Percentiles rank a stretch among this genome's conserved stretches.
Conservation (phyloP, 208 protist species). For the Entamoeba invadens region DNA sequence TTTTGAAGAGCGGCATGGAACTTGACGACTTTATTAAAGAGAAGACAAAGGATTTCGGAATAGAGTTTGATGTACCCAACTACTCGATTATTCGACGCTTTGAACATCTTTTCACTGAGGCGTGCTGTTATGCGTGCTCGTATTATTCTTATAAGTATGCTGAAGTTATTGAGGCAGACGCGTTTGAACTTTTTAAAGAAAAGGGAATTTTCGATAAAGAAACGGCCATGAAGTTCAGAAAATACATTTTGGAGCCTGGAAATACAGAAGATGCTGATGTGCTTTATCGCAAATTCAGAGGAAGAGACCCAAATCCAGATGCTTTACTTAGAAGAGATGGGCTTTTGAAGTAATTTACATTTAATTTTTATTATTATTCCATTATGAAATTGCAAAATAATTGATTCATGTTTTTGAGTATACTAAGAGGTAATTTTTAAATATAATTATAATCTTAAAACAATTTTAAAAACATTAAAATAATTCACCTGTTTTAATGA, state of each 20-base stretch:
- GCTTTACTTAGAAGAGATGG: background rate
- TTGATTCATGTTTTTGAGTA: too few relatives aligned
- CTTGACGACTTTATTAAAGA: background rate
- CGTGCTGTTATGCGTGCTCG: background rate
- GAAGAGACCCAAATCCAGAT: background rate
- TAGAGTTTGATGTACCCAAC: background rate
- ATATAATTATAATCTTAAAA: too few relatives aligned
- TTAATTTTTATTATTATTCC: too few relatives aligned
- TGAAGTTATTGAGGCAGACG: background rate
- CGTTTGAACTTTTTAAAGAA: background rate
- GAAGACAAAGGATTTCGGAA: background rate
- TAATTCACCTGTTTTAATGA: too few relatives aligned
- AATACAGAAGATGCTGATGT: background rate
- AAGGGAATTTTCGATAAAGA: background rate
- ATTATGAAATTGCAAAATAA: too few relatives aligned
- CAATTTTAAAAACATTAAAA: too few relatives aligned
- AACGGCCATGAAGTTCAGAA: background rate
- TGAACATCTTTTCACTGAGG: background rate
- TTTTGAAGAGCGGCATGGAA: background rate
- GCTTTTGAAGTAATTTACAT: too few relatives aligned
- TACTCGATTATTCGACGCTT: background rate
- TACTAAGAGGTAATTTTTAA: too few relatives aligned
- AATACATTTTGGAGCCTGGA: background rate
- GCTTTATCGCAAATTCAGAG: background rate
- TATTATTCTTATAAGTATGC: slow-evolving; percentile 9